phyloP scores from a whole-genome alignment of 345 rosid genomes.

The Pugionium dolabratum region DNA sequence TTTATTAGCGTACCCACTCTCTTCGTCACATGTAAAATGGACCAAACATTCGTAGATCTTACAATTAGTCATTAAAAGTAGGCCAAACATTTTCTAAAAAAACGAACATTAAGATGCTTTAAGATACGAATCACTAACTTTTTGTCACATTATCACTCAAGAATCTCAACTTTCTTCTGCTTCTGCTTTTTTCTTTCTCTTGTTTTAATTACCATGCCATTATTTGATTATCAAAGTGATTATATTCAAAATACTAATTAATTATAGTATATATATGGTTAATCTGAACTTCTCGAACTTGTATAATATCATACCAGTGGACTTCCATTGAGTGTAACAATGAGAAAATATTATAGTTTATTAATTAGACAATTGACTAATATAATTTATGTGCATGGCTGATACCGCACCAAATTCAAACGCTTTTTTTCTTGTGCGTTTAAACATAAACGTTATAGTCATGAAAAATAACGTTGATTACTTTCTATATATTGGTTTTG shows the following conservation, averaged over 20 bases:
- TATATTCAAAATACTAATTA: not conserved
- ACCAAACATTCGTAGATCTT: slow-evolving; percentile 6
- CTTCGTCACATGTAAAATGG: slow-evolving; percentile 28
- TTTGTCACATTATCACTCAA: slow-evolving; percentile 12
- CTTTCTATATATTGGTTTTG: not conserved
- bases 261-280: too few relatives aligned
- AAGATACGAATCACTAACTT: slow-evolving; percentile 20
- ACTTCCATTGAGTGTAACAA: too few relatives aligned
- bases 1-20: slow-evolving; percentile 13
- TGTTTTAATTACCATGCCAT: slow-evolving; percentile 8
- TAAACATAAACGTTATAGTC: too few relatives aligned
- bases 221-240: slow-evolving; percentile 1
- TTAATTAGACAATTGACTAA: too few relatives aligned
- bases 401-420: not conserved
- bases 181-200: not conserved
- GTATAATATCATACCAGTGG: too few relatives aligned
- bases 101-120: not conserved
- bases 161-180: not conserved
- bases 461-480: not conserved
- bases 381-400: too few relatives aligned
- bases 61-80: slow-evolving; percentile 19
- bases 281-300: too few relatives aligned
- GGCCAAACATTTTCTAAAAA: not conserved
- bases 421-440: not conserved
- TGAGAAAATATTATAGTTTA: too few relatives aligned